Evolutionary conservation across 345 rosid species (phyloP).

Genomic region (Eucalyptus grandis): DNA sequence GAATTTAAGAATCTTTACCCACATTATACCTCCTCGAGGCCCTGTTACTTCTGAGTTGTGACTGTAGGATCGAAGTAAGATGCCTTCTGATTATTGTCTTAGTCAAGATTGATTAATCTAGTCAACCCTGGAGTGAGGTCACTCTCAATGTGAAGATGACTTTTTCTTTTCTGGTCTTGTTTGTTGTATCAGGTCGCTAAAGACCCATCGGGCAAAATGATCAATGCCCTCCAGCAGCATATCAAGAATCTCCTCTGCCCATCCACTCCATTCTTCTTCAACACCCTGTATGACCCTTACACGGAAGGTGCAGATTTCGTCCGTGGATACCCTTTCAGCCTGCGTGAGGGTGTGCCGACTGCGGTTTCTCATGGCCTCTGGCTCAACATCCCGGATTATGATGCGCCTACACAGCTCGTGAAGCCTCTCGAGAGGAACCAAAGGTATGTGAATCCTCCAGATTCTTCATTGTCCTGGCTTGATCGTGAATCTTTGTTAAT

Average conservation of each 20-base stretch:
- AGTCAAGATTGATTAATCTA: neutral
- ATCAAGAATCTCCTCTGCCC: constrained; percentile 81
- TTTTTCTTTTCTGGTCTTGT: neutral
- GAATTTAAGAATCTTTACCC: neutral
- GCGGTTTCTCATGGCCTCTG: constrained; percentile 98
- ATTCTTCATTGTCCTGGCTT: neutral
- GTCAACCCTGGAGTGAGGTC: neutral
- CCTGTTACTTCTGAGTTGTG: neutral
- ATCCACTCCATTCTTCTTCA: constrained; percentile 93
- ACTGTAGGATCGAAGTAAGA: neutral
- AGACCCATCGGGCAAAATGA: constrained; percentile 71
- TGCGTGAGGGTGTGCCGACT: constrained; percentile 88
- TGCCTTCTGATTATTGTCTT: neutral
- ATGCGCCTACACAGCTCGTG: constrained; percentile 98
- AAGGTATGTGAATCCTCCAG: constrained; percentile 21
- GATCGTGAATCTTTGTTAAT: neutral
- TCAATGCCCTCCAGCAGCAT: constrained; percentile 92
- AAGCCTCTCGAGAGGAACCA: constrained; percentile 91
- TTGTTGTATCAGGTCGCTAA: constrained; percentile 60
- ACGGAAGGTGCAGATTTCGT: constrained; percentile 91
- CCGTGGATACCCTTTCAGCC: constrained; percentile 95
- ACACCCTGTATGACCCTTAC: constrained; percentile 87
- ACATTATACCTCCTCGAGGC: neutral
- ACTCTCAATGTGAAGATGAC: neutral
- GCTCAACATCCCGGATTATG: constrained; percentile 98